Conservation (phyloP, 495 filamentous ascomycete genomes). For the Aspergillus bertholletiae region DNA sequence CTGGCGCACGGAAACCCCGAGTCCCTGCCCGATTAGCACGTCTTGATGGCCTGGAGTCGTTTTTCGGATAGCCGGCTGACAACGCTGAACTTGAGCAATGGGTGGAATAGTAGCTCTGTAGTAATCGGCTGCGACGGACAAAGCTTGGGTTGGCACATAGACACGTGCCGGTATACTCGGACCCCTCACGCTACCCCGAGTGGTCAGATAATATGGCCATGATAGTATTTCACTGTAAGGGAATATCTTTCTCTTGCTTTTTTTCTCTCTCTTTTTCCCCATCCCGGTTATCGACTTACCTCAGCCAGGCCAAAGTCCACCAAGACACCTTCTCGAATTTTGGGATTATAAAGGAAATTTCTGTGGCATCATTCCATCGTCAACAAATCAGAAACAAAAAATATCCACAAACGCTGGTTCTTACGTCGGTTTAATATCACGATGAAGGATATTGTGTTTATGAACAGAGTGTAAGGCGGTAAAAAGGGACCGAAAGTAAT, state of each 20-base stretch:
- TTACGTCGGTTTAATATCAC: slow-evolving; percentile 97
- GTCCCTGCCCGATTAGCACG: slow-evolving; percentile 96
- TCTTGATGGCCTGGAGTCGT: slow-evolving; percentile 79
- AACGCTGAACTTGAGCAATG: slow-evolving; percentile 34
- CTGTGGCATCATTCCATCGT: slow-evolving; percentile 22
- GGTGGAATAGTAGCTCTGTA: slow-evolving; percentile 42
- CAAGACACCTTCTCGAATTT: slow-evolving; percentile 76
- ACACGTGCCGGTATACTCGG: slow-evolving; percentile 40
- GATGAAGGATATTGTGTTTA: slow-evolving; percentile 77
- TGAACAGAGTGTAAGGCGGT: slow-evolving; percentile 82
- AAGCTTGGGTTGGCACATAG: slow-evolving; percentile 36
- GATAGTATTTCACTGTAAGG: no score
- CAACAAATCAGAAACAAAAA: slow-evolving; percentile 6
- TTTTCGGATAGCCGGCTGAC: slow-evolving; percentile 74
- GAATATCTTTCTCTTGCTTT: no score
- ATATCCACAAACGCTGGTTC: slow-evolving; percentile 2
- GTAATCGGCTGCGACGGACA: slow-evolving; percentile 35
- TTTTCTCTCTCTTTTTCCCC: no score
- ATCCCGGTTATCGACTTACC: slow-evolving; percentile 28
- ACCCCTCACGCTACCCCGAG: slow-evolving; percentile 34
- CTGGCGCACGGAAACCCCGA: slow-evolving; percentile 89
- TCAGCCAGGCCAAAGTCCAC: slow-evolving; percentile 97
- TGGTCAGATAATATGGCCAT: background rate
- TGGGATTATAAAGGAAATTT: slow-evolving; percentile 93
- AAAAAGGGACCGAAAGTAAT: slow-evolving; percentile 89